Conservation (phyloP, 176 grass and related monocot genomes). For the Zea mays region Zm-B73-REFERENCE-NAM-5.0 NC_050102.1:176878501-176879000, state of each 20-base stretch:
- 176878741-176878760: constrained; percentile 79
- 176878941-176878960: background rate
- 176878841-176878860: constrained; percentile 85
- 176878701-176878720: constrained; percentile 63
- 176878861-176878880: constrained; percentile 63
- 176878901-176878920: constrained; percentile 61
- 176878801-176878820: constrained; percentile 87
- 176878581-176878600: constrained; percentile 80
- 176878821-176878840: constrained; percentile 86
- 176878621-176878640: constrained; percentile 67
- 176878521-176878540: background rate
- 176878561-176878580: background rate
- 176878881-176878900: constrained; percentile 79
- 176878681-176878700: constrained; percentile 20
- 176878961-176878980: background rate
- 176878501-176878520: constrained; percentile 10
- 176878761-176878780: constrained; percentile 84
- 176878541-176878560: constrained; percentile 17
- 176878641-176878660: constrained; percentile 50
- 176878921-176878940: background rate
- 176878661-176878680: constrained; percentile 36
- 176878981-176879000: constrained; percentile 49
- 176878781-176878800: constrained; percentile 75
- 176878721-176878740: constrained; percentile 95
- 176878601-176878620: constrained; percentile 75